Conservation (phyloP, 331 rosid species). For the Telfairia occidentalis region DNA sequence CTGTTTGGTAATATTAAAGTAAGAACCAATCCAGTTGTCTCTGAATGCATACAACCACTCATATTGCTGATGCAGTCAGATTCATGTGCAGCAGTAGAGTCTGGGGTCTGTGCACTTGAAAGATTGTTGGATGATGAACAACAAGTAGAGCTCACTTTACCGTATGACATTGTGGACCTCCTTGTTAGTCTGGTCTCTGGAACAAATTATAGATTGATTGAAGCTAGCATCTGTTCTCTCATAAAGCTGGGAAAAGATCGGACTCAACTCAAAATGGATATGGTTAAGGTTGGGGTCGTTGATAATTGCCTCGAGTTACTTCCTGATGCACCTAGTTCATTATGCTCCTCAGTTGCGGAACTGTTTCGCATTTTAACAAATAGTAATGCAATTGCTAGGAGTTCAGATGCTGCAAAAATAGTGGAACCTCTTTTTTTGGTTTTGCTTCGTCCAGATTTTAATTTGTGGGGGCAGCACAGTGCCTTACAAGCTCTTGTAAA, state of each 20-base stretch:
- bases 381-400: slow-evolving; percentile 80
- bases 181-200: slow-evolving; percentile 82
- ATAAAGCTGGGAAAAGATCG: slow-evolving; percentile 85
- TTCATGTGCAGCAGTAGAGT: slow-evolving; percentile 50
- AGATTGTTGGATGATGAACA: slow-evolving; percentile 82
- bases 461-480: slow-evolving; percentile 96
- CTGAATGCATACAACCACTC: slow-evolving; percentile 69
- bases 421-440: slow-evolving; percentile 94
- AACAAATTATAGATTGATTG: slow-evolving; percentile 58
- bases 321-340: slow-evolving; percentile 65
- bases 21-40: slow-evolving; percentile 62
- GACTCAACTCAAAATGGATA: slow-evolving; percentile 63
- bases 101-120: slow-evolving; percentile 85
- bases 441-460: slow-evolving; percentile 67
- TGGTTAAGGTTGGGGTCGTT: slow-evolving; percentile 76
- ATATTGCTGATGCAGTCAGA: slow-evolving; percentile 65
- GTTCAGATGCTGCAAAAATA: slow-evolving; percentile 74
- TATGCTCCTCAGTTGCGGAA: slow-evolving; percentile 88
- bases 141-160: slow-evolving; percentile 68
- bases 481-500: slow-evolving; percentile 96
- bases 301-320: slow-evolving; percentile 69
- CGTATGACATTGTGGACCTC: slow-evolving; percentile 58
- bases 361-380: slow-evolving; percentile 87
- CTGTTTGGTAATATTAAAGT: slow-evolving; percentile 54
- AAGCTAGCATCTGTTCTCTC: slow-evolving; percentile 68